These are phyloP conservation scores for Discostella pseudostelligera DNA, from an alignment of 108 stramenopile species.

Conservation along the genomic window DNA sequence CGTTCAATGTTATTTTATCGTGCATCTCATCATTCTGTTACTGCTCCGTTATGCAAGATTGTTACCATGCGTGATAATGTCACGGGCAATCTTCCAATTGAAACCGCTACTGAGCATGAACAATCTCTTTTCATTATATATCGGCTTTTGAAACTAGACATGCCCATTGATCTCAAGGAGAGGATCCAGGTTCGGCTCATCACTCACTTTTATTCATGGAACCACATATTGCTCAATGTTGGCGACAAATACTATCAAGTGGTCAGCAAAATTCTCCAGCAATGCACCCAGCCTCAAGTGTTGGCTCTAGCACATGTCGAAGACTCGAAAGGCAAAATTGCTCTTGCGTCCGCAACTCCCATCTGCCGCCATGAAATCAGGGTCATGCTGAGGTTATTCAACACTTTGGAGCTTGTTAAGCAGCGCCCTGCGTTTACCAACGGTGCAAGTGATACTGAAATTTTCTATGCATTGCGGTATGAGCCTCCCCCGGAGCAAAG, in stretches of 20 bases:
- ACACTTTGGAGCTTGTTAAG: conserved; percentile 89
- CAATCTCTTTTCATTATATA: conserved; percentile 88
- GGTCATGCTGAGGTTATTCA: conserved; percentile 89
- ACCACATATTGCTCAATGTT: conserved; percentile 78
- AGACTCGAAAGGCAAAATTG: conserved; percentile 82
- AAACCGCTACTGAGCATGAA: conserved; percentile 82
- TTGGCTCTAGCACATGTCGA: conserved; percentile 88
- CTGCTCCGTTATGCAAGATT: conserved; percentile 23
- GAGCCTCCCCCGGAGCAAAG: conserved; percentile 74
- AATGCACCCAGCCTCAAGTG: conserved; percentile 88
- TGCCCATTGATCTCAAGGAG: conserved; percentile 86
- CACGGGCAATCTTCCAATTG: conserved; percentile 81
- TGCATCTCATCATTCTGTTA: conserved; percentile 1
- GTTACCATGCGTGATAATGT: conserved; percentile 67
- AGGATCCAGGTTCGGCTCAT: conserved; percentile 81
- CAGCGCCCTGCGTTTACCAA: conserved; percentile 90
- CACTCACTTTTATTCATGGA: conserved; percentile 89
- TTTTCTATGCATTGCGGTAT: conserved; percentile 87
- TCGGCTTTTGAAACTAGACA: conserved; percentile 78
- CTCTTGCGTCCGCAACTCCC: conserved; percentile 78
- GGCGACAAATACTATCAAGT: conserved; percentile 86
- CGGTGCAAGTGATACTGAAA: conserved; percentile 81
- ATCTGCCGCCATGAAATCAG: conserved; percentile 89
- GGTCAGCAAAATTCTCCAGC: conserved; percentile 81
- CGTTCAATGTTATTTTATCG: neutral